A percentile compares a stretch with the other conserved stretches of the same genome.
Evolutionary conservation across 352 stramenopile genomes (phyloP).

Genomic region (Aphanomyces euteiches): DNA sequence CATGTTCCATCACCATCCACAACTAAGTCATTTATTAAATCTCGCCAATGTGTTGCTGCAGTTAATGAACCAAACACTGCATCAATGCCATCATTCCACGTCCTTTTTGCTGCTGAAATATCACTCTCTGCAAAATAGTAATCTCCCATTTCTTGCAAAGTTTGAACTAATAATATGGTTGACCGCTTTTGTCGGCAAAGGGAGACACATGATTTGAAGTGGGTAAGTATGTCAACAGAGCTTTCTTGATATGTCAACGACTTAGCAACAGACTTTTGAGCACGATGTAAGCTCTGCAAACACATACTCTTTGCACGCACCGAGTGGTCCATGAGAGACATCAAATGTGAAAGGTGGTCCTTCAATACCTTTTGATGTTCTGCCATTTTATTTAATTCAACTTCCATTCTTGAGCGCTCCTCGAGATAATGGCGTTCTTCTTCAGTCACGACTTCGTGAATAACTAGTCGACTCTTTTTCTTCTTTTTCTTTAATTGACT

Average conservation of each 20-base stretch:
- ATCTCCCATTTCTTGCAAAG: slow-evolving; percentile 64
- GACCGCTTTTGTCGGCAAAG: slow-evolving; percentile 65
- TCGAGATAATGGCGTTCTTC: slow-evolving; percentile 60
- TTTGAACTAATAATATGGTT: slow-evolving; percentile 51
- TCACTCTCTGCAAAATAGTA: slow-evolving; percentile 58
- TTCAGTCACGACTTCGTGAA: slow-evolving; percentile 56
- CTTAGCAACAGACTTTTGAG: slow-evolving; percentile 46
- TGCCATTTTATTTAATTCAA: slow-evolving; percentile 31
- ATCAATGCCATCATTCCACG: slow-evolving; percentile 69
- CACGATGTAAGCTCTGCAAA: slow-evolving; percentile 48
- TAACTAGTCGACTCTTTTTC: slow-evolving; percentile 73
- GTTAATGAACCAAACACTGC: slow-evolving; percentile 63
- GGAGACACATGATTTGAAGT: slow-evolving; percentile 51
- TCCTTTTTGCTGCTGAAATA: slow-evolving; percentile 44
- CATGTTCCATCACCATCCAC: slow-evolving; percentile 53
- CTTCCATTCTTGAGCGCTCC: slow-evolving; percentile 27
- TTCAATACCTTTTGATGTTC: slow-evolving; percentile 26
- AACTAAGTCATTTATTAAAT: slow-evolving; percentile 30
- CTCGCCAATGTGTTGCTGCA: slow-evolving; percentile 46
- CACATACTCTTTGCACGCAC: slow-evolving; percentile 55
- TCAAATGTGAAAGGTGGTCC: neutral
- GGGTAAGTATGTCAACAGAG: slow-evolving; percentile 37
- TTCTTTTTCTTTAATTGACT: slow-evolving; percentile 76
- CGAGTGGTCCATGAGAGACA: slow-evolving; percentile 24
- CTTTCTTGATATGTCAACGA: slow-evolving; percentile 36